Evolutionary conservation across 129 eudicot species (phyloP).

Genomic region (Centella asiatica): DNA sequence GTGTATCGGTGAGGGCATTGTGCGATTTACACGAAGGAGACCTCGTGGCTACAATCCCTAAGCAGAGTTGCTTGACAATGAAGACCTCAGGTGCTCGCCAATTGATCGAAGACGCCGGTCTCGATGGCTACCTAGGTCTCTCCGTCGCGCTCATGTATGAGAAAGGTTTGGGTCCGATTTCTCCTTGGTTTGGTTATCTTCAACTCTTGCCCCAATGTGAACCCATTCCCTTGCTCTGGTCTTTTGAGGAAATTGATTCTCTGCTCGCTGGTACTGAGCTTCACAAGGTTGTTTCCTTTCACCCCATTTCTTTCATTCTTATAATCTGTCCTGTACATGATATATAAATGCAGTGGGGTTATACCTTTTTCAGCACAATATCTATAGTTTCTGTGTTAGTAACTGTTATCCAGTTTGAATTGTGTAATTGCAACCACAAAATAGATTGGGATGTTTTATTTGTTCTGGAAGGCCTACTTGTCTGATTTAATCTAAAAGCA

Average conservation of each 20-base stretch:
- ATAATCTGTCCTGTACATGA: too few species aligned
- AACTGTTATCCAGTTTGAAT: too few species aligned
- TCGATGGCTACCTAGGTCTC: conserved; percentile 67
- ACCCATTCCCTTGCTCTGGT: conserved; percentile 78
- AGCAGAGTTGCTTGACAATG: conserved; percentile 66
- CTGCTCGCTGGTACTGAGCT: conserved; percentile 72
- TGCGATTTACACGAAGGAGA: conserved; percentile 63
- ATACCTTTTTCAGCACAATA: too few species aligned
- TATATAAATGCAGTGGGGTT: too few species aligned
- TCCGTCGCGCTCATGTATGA: conserved; percentile 80
- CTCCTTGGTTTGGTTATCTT: conserved; percentile 72
- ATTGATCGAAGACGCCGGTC: conserved; percentile 46
- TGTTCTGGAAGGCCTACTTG: not conserved
- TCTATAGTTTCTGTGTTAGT: too few species aligned
- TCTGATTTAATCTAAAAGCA: too few species aligned
- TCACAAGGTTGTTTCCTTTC: conserved; percentile 41
- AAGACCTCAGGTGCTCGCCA: conserved; percentile 48
- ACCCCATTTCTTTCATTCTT: not conserved
- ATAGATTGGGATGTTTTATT: not conserved
- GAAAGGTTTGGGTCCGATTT: conserved; percentile 44
- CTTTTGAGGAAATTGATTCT: conserved; percentile 41
- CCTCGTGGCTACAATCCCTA: conserved; percentile 80
- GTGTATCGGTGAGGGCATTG: conserved; percentile 40
- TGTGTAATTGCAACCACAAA: too few species aligned
- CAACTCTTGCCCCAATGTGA: conserved; percentile 44